Base-by-base conservation (phyloP, 495 filamentous ascomycete genomes). In the Staphylotrichum tortipilum region DNA sequence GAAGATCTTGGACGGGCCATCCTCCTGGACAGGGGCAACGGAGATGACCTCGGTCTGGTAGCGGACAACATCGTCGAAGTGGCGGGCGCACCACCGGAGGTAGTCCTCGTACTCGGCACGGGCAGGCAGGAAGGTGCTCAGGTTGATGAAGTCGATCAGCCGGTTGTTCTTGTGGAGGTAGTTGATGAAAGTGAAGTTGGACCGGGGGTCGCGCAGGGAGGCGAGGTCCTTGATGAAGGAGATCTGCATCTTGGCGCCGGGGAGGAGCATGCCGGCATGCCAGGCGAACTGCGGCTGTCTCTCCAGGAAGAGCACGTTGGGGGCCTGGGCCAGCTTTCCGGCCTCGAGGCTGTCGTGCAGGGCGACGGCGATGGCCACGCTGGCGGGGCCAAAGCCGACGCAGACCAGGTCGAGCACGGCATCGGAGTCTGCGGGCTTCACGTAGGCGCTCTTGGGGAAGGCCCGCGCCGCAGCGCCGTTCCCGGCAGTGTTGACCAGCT, bases 181-280 rank as follows among this genome's bases (percentile, higher is more conserved):
- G 64, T 95, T 96, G 52, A 95, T 72, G 68, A 98, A 98, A 5
- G 91, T 96, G 69, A 96, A 98, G 55, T 89, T 74, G 45, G 88
- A 94, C 49, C 84, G 81, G 3, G 91, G 91, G 55, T 96, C 81
- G 33, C 91, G 77, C 37, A 95, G 68, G 8, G 88, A 92, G 10
- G 92, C 91, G 50, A 98, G 75, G 58, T 96, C 92, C 71, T 98
- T 98, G 67, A 98, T 75, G 75, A 96, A 98, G 28, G 87, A 91
- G 50, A 98, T 96, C 66, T 98, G 91, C 91, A 98, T 98, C 63
- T 84, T 86, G 11, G 89, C 85, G 39, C 88, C 88, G 0, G 89
- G 88, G 1, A 98, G 78, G 47, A 95, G 77, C 91, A 98, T 98
- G 30, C 91, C 91, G 3, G 84, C 80, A 65, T 98, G 91, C 91